A percentile compares a stretch with the other conserved stretches of the same genome.
phyloP scores from a whole-genome alignment of 78 protist species.

The Dictyostelium firmibasis region DNA sequence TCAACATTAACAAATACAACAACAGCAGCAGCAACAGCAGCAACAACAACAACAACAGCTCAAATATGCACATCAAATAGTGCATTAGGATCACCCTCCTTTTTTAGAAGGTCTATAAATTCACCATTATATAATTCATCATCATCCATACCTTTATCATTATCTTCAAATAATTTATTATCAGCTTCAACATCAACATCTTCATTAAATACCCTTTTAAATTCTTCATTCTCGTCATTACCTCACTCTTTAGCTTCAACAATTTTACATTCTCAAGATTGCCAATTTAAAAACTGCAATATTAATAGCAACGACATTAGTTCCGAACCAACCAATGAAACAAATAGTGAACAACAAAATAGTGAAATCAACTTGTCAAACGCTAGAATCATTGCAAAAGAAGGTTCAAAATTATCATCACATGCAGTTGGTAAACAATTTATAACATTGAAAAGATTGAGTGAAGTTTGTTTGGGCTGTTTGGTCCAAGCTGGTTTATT shows the following conservation, averaged over 20 bases:
- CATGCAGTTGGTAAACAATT: slow-evolving; percentile 14
- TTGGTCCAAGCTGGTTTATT: slow-evolving; percentile 10
- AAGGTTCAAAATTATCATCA: slow-evolving; percentile 3
- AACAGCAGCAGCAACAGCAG: not conserved
- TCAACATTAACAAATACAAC: not conserved
- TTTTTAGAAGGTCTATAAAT: slow-evolving; percentile 12
- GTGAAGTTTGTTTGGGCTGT: slow-evolving; percentile 56
- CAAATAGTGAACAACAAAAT: not conserved
- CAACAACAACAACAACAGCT: not conserved
- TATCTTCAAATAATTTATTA: not conserved
- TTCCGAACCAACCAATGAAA: not conserved
- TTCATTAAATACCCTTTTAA: not conserved
- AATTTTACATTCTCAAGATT: not conserved
- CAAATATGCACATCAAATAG: not conserved
- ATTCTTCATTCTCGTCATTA: not conserved
- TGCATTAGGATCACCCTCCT: slow-evolving; percentile 10
- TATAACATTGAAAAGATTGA: slow-evolving; percentile 20
- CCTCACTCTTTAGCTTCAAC: not conserved
- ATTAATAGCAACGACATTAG: too few species aligned
- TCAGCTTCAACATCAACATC: not conserved
- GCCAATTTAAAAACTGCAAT: not conserved
- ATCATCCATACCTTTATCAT: not conserved
- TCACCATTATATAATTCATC: slow-evolving; percentile 15
- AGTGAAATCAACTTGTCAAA: not conserved
- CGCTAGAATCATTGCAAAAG: slow-evolving; percentile 32